Evolutionary conservation across 2,329 filamentous ascomycete species (phyloP), one percentile per base, ranked within the genome.

Genomic region (Monilinia vaccinii-corymbosi): DNA sequence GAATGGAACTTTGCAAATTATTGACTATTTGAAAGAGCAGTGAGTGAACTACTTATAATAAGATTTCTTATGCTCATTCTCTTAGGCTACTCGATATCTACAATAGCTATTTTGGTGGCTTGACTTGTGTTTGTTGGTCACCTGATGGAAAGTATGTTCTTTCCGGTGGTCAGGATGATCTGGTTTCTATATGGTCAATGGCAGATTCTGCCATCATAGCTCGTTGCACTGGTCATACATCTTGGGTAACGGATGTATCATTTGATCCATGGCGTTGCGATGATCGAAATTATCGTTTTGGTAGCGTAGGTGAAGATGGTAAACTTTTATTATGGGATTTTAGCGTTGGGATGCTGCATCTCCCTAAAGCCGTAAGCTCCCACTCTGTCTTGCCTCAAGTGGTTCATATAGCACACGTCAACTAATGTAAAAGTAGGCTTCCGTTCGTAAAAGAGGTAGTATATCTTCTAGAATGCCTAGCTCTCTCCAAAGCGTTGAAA

Each of bases 211-310:
- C 86, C 57, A 85, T 99, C 53, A 87, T 99, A 53, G 94, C 93
- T 21, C 84, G 94, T 64, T 97, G 94, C 72, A 91, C 95, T 70
- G 94, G 94, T 3, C 94, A 99, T 74, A 88, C 95, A 65, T 96
- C 91, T 5, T 99, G 91, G 91, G 92, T 99, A 0, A 91, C 91
- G 4, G 85, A 87, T 18, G 90, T 99, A 44, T 90, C 91, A 4
- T 99, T 97, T 72, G 94, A 99, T 72, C 91, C 91, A 0, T 99
- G 94, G 94, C 83, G 92, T 64, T 99, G 94, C 70, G 94, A 99
- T 70, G 91, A 96, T 71, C 85, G 88, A 67, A 97, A 91, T 68
- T 99, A 99, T 74, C 84, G 94, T 1, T 96, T 99, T 69, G 94
- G 94, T 34, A 96, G 91, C 69, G 93, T 99, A 0, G 94, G 93